Evolutionary conservation across 768 basidiomycete genomes (phyloP), one percentile per base, ranked within the genome.

Genomic region (Rhizopogon salebrosus): DNA sequence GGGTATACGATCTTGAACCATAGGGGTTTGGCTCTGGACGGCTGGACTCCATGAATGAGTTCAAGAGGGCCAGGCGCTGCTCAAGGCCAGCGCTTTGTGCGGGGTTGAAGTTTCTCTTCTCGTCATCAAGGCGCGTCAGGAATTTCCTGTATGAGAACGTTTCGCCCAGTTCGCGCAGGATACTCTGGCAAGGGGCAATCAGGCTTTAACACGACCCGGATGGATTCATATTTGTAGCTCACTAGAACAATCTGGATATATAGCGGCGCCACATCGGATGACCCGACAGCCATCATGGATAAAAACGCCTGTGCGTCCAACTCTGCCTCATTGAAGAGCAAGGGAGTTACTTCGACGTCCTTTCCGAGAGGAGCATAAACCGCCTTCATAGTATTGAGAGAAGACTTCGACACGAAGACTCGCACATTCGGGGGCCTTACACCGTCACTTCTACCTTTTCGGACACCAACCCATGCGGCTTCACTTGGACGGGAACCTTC

Each of bases 211-310:
- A 48, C 8, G 27, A 29, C 35, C 7, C 53, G 35, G 4, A 48
- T 37, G 31, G 20, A 50, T 50, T n/a, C 4, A n/a, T 54, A 34
- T 42, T 1, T 26, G 29, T 35, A 23, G 61, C 76, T 54, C 57
- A 83, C 84, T 61, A 85, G 54, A 34, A 85, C 66, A 0, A 79
- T 73, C 43, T 86, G 84, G 65, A 85, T 76, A 60, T 86, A 86
- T 3, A 86, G 57, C 0, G 83, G 84, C 0, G 80, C 75, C 2
- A 70, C 64, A 2, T 81, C 79, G 1, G 79, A 75, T 0, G 76
- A 75, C 3, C 72, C 76, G 5, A 84, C 70, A 0, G 82, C 78
- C 83, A 86, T 85, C 78, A 85, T 80, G 0, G 81, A 80, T 39
- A 84, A 59, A 51, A 85, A 78, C 0, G 83, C 80, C 14, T 78